phyloP scores from a whole-genome alignment of 2,329 filamentous ascomycete genomes.

The Fragosphaeria purpurea region DNA sequence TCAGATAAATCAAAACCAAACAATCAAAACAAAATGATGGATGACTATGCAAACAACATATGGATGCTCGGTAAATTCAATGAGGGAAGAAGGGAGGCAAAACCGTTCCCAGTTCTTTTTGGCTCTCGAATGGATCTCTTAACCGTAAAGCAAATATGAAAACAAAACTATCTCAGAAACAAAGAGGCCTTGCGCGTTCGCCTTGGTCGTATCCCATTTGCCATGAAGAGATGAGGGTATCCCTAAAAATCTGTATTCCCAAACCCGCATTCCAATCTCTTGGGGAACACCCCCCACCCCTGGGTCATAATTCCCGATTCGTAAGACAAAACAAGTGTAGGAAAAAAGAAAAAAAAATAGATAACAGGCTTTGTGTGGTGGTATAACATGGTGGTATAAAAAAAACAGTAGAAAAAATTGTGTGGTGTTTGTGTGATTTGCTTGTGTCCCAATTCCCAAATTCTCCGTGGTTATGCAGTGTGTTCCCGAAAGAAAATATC shows the following conservation, averaged over 20 bases:
- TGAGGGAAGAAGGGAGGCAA: background rate
- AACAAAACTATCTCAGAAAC: background rate
- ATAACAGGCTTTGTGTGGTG: slow-evolving; percentile 1
- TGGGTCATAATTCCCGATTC: background rate
- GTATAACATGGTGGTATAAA: slow-evolving; percentile 3
- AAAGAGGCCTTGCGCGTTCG: background rate
- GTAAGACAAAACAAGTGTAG: background rate
- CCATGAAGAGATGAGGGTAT: too few relatives aligned
- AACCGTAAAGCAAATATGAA: too few relatives aligned
- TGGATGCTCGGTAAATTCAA: background rate
- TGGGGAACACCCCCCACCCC: too few relatives aligned
- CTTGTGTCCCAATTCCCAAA: too few relatives aligned
- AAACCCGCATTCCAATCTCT: too few relatives aligned
- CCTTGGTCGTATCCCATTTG: background rate
- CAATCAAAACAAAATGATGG: too few relatives aligned
- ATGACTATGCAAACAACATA: too few relatives aligned
- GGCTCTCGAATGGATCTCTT: background rate
- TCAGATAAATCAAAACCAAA: too few relatives aligned
- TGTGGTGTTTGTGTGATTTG: background rate
- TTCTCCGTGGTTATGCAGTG: too few relatives aligned
- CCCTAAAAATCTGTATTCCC: too few relatives aligned
- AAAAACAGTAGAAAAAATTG: background rate
- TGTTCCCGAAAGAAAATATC: background rate
- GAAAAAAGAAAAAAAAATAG: slow-evolving; percentile 1
- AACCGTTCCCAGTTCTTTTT: background rate